Percentiles rank a stretch among this genome's conserved stretches.
Conservation (phyloP, 192 early-diverging fungal genomes). For the Lobosporangium transversale region DNA sequence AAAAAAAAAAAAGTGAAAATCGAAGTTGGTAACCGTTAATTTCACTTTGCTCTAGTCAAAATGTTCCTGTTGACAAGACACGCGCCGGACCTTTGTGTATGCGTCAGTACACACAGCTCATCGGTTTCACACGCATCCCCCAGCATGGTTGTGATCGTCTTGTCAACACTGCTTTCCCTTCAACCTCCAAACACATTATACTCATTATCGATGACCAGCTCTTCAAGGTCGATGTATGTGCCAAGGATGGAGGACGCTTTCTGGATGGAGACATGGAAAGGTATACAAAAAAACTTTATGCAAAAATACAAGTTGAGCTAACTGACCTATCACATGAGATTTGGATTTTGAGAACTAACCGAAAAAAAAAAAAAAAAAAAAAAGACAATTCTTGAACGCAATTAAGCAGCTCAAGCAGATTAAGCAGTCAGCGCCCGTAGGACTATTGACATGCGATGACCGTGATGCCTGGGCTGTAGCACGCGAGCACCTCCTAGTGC, state of each 20-base stretch:
- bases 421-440: slow-evolving; percentile 65
- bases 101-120: slow-evolving; percentile 83
- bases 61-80: slow-evolving; percentile 73
- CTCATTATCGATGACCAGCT: slow-evolving; percentile 82
- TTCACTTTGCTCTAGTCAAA: slow-evolving; percentile 35
- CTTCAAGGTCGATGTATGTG: slow-evolving; percentile 75
- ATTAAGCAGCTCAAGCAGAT: slow-evolving; percentile 69
- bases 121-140: slow-evolving; percentile 87
- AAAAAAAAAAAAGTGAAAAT: too few species aligned
- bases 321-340: too few species aligned
- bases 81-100: slow-evolving; percentile 79
- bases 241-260: slow-evolving; percentile 65
- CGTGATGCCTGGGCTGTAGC: slow-evolving; percentile 84
- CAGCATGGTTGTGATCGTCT: slow-evolving; percentile 78
- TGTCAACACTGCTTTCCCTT: slow-evolving; percentile 58
- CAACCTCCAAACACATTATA: slow-evolving; percentile 66
- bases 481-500: slow-evolving; percentile 70
- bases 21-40: too few species aligned
- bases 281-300: slow-evolving; percentile 43
- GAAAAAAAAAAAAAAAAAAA: too few species aligned
- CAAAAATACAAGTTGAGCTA: too few species aligned
- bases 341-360: too few species aligned
- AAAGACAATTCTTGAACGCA: slow-evolving; percentile 32
- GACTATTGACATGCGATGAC: slow-evolving; percentile 79
- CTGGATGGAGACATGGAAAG: slow-evolving; percentile 76